These are phyloP conservation scores for Aspergillus amoenus DNA, from an alignment of 2,329 filamentous ascomycete species.

Conservation along the genomic window DNA sequence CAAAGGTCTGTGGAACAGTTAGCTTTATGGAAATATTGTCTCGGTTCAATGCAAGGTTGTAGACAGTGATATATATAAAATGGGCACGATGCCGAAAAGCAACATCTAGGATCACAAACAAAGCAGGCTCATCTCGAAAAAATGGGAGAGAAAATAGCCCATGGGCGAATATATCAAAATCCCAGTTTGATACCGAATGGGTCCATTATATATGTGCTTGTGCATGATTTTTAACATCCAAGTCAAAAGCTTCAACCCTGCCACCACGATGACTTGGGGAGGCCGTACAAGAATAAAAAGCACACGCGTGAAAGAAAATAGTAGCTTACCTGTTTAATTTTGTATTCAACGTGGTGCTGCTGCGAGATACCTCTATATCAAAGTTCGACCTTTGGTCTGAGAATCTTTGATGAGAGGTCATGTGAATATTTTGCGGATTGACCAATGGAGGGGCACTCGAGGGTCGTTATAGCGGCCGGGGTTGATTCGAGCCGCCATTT, in stretches of 20 bases:
- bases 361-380: neutral
- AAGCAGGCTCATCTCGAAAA: too few relatives aligned
- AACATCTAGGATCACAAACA: too few relatives aligned
- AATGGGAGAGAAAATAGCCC: too few relatives aligned
- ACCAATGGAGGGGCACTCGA: conserved; percentile 2
- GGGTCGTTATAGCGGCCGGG: too few relatives aligned
- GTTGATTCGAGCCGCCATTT: neutral
- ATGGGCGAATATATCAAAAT: too few relatives aligned
- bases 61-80: too few relatives aligned
- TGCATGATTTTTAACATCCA: neutral
- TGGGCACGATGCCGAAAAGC: too few relatives aligned
- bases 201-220: neutral
- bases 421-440: neutral
- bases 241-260: neutral
- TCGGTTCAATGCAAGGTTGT: too few relatives aligned
- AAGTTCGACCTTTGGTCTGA: neutral
- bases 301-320: neutral
- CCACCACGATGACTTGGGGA: neutral
- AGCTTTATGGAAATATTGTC: neutral
- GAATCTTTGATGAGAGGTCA: conserved; percentile 2
- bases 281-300: neutral
- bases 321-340: neutral
- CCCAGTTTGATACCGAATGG: too few relatives aligned
- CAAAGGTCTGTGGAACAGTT: neutral
- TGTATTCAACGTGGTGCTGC: neutral